Conservation (phyloP, 164 flowering plant genomes). For the Chloranthus sessilifolius region DNA sequence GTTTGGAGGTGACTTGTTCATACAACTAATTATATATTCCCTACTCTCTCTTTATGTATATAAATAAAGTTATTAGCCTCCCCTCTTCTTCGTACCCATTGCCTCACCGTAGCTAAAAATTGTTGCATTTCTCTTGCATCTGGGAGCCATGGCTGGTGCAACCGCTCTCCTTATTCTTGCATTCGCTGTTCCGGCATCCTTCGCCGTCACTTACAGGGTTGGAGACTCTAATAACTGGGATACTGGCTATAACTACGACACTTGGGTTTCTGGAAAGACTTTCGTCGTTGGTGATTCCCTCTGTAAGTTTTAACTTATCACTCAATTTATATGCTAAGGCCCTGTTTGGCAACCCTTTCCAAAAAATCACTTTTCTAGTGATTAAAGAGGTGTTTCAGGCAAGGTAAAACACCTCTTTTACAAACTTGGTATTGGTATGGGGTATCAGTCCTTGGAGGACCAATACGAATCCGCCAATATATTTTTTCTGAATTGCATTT, state of each 20-base stretch:
- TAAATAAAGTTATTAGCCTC: neutral
- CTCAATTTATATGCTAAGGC: too few relatives aligned
- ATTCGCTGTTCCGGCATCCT: conserved; percentile 5
- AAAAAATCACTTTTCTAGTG: too few relatives aligned
- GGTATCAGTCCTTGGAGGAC: too few relatives aligned
- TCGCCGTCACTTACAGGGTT: conserved; percentile 21
- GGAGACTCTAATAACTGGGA: conserved; percentile 73
- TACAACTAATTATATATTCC: neutral
- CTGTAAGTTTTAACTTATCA: conserved; percentile 39
- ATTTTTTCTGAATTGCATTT: too few relatives aligned
- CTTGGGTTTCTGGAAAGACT: conserved; percentile 45
- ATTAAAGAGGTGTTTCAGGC: too few relatives aligned
- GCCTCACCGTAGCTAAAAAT: too few relatives aligned
- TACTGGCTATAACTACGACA: conserved; percentile 41
- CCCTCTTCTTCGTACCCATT: neutral
- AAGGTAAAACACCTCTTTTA: too few relatives aligned
- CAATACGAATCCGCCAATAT: too few relatives aligned
- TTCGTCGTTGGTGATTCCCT: conserved; percentile 59
- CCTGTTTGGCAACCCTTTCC: too few relatives aligned
- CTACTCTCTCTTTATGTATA: neutral
- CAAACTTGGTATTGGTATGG: too few relatives aligned
- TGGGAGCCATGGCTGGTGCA: conserved; percentile 8
- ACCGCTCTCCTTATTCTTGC: conserved; percentile 5
- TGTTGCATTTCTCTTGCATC: neutral
- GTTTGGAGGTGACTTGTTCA: conserved; percentile 4